phyloP scores from a whole-genome alignment of 2,329 filamentous ascomycete genomes.

The Colletotrichum sp. region DNA sequence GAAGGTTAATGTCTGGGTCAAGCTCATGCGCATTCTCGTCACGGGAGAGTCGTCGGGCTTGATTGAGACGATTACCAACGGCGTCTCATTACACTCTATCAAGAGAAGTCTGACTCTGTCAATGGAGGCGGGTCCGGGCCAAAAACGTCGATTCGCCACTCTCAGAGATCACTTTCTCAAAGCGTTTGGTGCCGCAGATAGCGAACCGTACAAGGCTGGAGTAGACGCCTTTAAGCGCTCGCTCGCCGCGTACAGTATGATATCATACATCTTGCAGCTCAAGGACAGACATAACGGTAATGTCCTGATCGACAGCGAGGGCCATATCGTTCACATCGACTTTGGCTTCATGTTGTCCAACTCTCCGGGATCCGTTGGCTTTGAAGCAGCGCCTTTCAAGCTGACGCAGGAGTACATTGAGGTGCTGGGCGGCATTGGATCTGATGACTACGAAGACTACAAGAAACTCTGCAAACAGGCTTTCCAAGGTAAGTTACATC shows the following conservation, averaged over 20 bases:
- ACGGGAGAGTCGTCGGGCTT: conserved; percentile 85
- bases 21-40: conserved; percentile 85
- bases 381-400: conserved; percentile 88
- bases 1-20: conserved; percentile 81
- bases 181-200: conserved; percentile 74
- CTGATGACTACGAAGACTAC: conserved; percentile 75
- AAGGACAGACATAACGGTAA: conserved; percentile 90
- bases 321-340: conserved; percentile 87
- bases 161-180: conserved; percentile 84
- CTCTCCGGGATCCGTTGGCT: conserved; percentile 82
- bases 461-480: conserved; percentile 82
- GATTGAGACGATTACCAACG: conserved; percentile 88
- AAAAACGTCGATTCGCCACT: conserved; percentile 77
- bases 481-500: conserved; percentile 69
- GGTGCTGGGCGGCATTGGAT: conserved; percentile 76
- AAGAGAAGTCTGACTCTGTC: conserved; percentile 82
- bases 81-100: conserved; percentile 84
- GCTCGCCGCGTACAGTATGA: conserved; percentile 85
- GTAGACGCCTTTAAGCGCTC: conserved; percentile 81
- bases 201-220: conserved; percentile 72
- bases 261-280: conserved; percentile 82
- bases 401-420: conserved; percentile 87
- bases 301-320: conserved; percentile 83
- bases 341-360: conserved; percentile 92
- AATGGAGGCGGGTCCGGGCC: conserved; percentile 69